Conservation (phyloP, 2,329 filamentous ascomycete genomes). For the Fusarium concolor region DNA sequence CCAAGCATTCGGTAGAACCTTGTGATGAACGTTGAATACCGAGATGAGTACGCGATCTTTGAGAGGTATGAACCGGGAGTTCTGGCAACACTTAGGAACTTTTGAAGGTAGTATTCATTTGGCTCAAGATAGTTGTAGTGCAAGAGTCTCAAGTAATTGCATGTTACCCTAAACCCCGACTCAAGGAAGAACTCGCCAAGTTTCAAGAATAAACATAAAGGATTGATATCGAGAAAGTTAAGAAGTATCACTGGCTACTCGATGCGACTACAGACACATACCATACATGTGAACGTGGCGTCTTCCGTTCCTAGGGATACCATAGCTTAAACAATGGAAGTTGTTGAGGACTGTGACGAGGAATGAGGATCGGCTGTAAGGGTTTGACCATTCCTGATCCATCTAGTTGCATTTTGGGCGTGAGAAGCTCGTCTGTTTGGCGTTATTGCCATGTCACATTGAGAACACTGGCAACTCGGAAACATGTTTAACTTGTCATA, state of each 20-base stretch:
- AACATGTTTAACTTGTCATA: neutral
- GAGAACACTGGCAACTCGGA: neutral
- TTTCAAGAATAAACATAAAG: neutral
- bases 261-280: neutral
- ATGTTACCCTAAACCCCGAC: neutral
- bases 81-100: neutral
- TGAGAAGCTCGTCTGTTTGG: neutral
- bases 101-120: neutral
- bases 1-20: neutral
- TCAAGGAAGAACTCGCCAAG: neutral
- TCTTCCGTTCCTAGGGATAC: too few relatives aligned
- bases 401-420: neutral
- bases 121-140: neutral
- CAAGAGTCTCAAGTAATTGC: neutral
- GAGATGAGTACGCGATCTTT: neutral
- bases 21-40: neutral
- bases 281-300: too few relatives aligned
- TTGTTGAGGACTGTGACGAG: too few relatives aligned
- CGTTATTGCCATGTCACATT: neutral
- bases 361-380: too few relatives aligned
- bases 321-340: too few relatives aligned
- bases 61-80: neutral
- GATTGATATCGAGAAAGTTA: neutral
- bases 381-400: neutral
- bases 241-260: neutral